Conservation (phyloP, 2,329 filamentous ascomycete species). For the Teratosphaeria nubilosa region DNA sequence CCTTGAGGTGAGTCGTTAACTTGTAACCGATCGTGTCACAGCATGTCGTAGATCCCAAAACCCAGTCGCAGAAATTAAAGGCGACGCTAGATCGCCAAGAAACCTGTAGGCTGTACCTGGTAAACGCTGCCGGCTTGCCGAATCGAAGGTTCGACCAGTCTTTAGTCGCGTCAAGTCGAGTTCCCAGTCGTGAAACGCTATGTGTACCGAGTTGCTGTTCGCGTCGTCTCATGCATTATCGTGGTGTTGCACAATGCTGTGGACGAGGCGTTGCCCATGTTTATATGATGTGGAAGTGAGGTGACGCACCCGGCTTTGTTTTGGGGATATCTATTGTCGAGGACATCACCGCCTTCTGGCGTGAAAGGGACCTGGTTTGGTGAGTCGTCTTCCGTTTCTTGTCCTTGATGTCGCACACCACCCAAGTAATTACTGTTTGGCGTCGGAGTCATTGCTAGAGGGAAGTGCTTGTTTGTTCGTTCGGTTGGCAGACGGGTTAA, state of each 20-base stretch:
- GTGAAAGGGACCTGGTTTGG: not conserved
- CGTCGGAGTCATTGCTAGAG: not conserved
- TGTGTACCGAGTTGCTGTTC: not conserved
- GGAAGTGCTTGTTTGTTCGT: not conserved
- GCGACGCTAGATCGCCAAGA: not conserved
- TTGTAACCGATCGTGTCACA: not conserved
- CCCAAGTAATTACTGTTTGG: not conserved
- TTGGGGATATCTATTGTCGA: not conserved
- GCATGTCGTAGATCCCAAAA: not conserved
- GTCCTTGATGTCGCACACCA: not conserved
- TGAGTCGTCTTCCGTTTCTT: not conserved
- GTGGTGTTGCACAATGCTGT: not conserved
- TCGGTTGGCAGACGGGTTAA: not conserved
- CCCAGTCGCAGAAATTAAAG: not conserved
- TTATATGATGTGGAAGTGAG: not conserved
- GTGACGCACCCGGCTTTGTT: not conserved
- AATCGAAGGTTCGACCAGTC: not conserved
- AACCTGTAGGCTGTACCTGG: not conserved
- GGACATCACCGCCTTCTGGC: not conserved
- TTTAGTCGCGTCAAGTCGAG: not conserved
- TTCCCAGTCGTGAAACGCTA: not conserved
- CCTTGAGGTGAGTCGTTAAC: too few species aligned
- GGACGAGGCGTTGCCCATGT: not conserved
- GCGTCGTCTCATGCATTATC: not conserved
- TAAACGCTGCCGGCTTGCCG: not conserved